A percentile compares a stretch with the other conserved stretches of the same genome.
phyloP scores from a whole-genome alignment of 495 filamentous ascomycete species.

The Glutinoglossum americanum region DNA sequence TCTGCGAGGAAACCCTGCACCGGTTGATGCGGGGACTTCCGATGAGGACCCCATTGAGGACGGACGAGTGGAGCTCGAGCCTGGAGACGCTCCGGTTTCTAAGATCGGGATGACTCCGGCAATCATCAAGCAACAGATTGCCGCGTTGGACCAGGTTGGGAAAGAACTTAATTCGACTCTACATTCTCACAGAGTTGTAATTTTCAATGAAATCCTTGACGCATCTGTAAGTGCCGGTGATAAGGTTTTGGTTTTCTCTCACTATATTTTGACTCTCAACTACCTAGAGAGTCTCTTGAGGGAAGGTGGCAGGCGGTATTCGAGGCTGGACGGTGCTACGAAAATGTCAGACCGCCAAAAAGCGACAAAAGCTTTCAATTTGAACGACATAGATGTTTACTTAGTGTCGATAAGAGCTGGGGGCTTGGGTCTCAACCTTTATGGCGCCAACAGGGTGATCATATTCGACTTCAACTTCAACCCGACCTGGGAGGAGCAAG shows the following conservation, averaged over 20 bases:
- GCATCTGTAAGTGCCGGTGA: slow-evolving; percentile 37
- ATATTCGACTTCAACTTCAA: slow-evolving; percentile 74
- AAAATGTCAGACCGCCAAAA: slow-evolving; percentile 30
- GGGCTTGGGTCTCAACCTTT: slow-evolving; percentile 64
- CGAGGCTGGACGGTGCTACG: slow-evolving; percentile 45
- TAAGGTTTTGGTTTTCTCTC: slow-evolving; percentile 63
- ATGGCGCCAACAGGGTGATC: slow-evolving; percentile 67
- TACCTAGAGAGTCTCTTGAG: slow-evolving; percentile 38
- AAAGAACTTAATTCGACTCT: slow-evolving; percentile 16
- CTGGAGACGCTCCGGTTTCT: slow-evolving; percentile 13
- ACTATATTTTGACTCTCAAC: slow-evolving; percentile 44
- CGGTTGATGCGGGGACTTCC: not conserved
- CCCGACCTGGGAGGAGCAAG: slow-evolving; percentile 67
- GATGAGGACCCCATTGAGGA: slow-evolving; percentile 10
- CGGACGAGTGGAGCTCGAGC: slow-evolving; percentile 9
- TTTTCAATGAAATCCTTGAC: slow-evolving; percentile 43
- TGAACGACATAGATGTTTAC: slow-evolving; percentile 29
- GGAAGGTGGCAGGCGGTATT: slow-evolving; percentile 20
- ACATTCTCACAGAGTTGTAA: slow-evolving; percentile 41
- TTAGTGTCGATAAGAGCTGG: slow-evolving; percentile 71
- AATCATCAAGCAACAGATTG: slow-evolving; percentile 13
- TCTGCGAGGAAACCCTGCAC: not conserved
- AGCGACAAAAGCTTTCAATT: slow-evolving; percentile 45
- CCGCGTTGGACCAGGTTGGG: not conserved
- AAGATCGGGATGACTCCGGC: slow-evolving; percentile 15